Base-by-base conservation (phyloP, 441 rosid species). In the Adansonia gregorii region DNA sequence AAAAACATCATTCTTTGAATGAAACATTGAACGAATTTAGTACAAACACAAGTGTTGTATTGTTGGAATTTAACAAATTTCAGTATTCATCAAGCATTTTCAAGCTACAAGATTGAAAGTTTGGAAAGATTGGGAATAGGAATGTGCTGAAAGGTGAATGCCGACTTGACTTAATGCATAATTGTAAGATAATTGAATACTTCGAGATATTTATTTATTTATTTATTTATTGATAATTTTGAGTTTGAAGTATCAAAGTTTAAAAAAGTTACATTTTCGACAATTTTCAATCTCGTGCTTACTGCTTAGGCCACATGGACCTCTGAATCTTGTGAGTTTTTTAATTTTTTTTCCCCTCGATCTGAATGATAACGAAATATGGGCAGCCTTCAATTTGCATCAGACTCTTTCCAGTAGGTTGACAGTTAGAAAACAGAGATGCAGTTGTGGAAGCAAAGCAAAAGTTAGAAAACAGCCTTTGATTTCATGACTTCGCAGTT, bases 281-380 rank as follows among this genome's bases (percentile, higher is more conserved):
- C 54, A 20, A 4, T 68, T 68, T 49, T 51, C 58, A 49, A 15
- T 69, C 59, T 49, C 59, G 73, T 65, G 69, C 12, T 60, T 11
- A 6, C 7, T 41, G 0, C 52, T 43, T 12, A 49, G 14, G 4
- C 72, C 10, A 11, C 39, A 20, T 48, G 19, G n/a, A 24, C 12
- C 43, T 69, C 39, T 69, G 73, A 49, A 49, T 69, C 59, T 24
- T 49, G 73, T 69, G 73, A 49, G 0, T 14, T n/a, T 66, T 39
- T 66, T 8, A 15, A 0, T 51, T 11, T 51, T 59, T 59, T 20
- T 22, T 6, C 31, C 9, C 1, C 48, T 46, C 11, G 7, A 49
- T 48, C 1, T 67, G 10, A 7, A 39, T 39, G 72, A 67, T 19
- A 20, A 19, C 12, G 35, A 67, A 45, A 67, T 20, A 67, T 46